Evolutionary conservation across 2,329 filamentous ascomycete species (phyloP).

Genomic region (Colletotrichum australisinense): DNA sequence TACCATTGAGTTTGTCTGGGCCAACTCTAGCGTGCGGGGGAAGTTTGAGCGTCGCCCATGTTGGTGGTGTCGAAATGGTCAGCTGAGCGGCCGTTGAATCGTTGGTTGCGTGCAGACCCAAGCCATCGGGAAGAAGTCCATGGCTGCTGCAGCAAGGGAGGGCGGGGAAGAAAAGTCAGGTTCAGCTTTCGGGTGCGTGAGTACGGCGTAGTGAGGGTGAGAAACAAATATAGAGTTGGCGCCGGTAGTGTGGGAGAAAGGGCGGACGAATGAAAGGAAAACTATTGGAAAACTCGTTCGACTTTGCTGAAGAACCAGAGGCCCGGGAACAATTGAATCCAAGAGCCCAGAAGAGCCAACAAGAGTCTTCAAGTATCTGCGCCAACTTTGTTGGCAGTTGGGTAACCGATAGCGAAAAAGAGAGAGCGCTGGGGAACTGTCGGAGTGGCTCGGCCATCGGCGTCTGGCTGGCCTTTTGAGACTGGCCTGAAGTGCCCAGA

Average conservation of each 20-base stretch:
- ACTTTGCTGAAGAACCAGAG: neutral
- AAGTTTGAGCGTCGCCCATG: neutral
- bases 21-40: constrained; percentile 3
- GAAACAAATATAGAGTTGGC: neutral
- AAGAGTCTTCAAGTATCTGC: neutral
- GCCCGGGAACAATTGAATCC: neutral
- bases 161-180: neutral
- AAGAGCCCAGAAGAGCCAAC: neutral
- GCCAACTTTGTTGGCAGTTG: neutral
- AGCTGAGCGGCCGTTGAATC: neutral
- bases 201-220: neutral
- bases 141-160: neutral
- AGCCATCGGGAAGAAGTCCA: constrained; percentile 17
- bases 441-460: neutral
- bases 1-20: constrained; percentile 13
- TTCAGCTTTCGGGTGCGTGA: neutral
- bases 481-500: neutral
- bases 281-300: neutral
- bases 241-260: neutral
- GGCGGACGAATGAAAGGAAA: neutral
- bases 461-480: neutral
- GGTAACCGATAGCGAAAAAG: neutral
- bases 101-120: neutral
- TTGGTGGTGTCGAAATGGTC: neutral
- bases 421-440: neutral